Base-by-base conservation (phyloP, 768 basidiomycete genomes). In the Cubamyces lactineus region DNA sequence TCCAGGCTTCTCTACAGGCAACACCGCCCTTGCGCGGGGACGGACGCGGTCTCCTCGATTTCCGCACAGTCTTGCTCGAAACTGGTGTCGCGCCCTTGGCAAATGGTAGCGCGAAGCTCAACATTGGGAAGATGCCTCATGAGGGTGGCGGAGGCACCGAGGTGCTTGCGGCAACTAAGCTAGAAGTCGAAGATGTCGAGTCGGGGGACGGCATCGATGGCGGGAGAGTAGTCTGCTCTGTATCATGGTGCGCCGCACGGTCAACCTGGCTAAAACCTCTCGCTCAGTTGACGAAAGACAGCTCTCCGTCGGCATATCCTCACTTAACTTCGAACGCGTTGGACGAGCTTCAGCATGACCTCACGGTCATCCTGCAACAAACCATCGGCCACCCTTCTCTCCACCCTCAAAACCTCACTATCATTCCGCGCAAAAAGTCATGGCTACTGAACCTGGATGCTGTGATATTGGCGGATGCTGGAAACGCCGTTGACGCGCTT, bases 241-340 rank as follows among this genome's bases (percentile, higher is more conserved):
- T 94, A 23, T 83, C 85, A 63, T 94, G 92, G 92, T 94, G 74
- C 67, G n/a, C 40, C 57, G 47, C 41, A n/a, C 51, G 40, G 34
- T n/a, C 15, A 30, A 40, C 17, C 42, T 40, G 16, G 49, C 61
- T 41, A 43, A 17, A 34, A 45, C 21, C 19, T 16, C 16, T 19
- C 47, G 58, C 62, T 73, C 59, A 71, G 61, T 67, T 61, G 62
- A 66, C 68, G 75, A 73, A 81, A 79, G 73, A 67, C 72, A 94
- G 92, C 72, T 91, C 92, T 59, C 89, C 91, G 6, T 83, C 87
- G 30, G 92, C 92, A 1, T 93, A 94, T 69, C 88, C 92, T 0
- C 80, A 85, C 51, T 77, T 90, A 48, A 80, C 87, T 0, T 74
- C 84, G 3, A 75, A 75, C 28, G 84, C 86, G 8, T 70, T 94